phyloP scores from a whole-genome alignment of 495 filamentous ascomycete genomes.

The Gamarada debralockiae region DNA sequence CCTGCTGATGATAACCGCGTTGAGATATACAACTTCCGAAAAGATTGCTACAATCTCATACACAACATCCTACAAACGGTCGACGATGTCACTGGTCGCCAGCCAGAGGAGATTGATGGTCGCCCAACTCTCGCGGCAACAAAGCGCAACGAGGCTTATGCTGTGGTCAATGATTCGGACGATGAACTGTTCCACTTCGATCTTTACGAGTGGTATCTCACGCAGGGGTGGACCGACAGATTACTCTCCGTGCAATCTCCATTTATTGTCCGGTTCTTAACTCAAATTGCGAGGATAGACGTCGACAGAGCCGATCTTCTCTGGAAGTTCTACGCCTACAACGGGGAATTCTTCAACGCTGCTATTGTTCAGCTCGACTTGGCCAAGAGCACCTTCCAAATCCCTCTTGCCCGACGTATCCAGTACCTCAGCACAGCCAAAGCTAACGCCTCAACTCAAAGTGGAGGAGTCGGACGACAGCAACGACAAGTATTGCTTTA shows the following conservation, averaged over 20 bases:
- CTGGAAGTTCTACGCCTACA: slow-evolving; percentile 82
- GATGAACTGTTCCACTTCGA: slow-evolving; percentile 93
- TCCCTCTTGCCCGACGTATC: slow-evolving; percentile 75
- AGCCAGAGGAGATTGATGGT: slow-evolving; percentile 73
- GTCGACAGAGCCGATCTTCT: slow-evolving; percentile 83
- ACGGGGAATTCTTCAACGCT: slow-evolving; percentile 75
- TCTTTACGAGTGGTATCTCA: slow-evolving; percentile 95
- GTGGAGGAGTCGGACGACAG: slow-evolving; percentile 66
- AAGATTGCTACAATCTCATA: slow-evolving; percentile 77
- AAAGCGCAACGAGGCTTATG: slow-evolving; percentile 81
- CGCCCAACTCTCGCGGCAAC: slow-evolving; percentile 68
- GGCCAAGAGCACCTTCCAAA: slow-evolving; percentile 71
- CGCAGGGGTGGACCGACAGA: slow-evolving; percentile 74
- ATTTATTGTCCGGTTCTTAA: slow-evolving; percentile 82
- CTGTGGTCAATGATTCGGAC: slow-evolving; percentile 74
- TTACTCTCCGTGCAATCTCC: slow-evolving; percentile 78
- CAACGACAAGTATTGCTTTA: slow-evolving; percentile 74
- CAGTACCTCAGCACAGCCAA: slow-evolving; percentile 85
- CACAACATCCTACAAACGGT: slow-evolving; percentile 72
- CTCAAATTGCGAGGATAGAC: slow-evolving; percentile 62
- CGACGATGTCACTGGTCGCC: slow-evolving; percentile 59
- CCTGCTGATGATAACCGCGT: slow-evolving; percentile 60
- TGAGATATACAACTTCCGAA: slow-evolving; percentile 62
- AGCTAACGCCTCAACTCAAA: slow-evolving; percentile 76
- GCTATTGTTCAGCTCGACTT: slow-evolving; percentile 81